These are phyloP conservation scores for Fraxinus velutina DNA, from an alignment of 305 asterid genomes.

Conservation along the genomic window DNA sequence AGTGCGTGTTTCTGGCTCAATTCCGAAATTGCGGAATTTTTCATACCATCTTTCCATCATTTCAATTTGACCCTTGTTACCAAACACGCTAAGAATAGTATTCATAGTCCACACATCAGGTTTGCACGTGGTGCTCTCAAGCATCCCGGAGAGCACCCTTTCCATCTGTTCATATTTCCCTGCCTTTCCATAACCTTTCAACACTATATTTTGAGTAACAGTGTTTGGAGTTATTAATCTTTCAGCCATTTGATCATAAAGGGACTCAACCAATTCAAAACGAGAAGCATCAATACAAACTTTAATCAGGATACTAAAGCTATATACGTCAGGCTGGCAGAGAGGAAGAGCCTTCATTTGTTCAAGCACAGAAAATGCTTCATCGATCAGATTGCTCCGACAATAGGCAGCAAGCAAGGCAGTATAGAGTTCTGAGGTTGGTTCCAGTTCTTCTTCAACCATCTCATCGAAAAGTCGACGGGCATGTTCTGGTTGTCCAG, in stretches of 20 bases:
- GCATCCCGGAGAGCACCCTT: slow-evolving; percentile 67
- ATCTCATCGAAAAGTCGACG: slow-evolving; percentile 68
- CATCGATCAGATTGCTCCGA: slow-evolving; percentile 63
- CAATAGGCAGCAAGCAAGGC: slow-evolving; percentile 74
- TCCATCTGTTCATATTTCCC: slow-evolving; percentile 86
- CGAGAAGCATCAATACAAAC: slow-evolving; percentile 73
- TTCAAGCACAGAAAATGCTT: slow-evolving; percentile 61
- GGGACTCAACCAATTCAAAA: slow-evolving; percentile 66
- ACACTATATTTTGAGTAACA: slow-evolving; percentile 77
- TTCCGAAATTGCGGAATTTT: slow-evolving; percentile 69
- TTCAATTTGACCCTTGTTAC: slow-evolving; percentile 73
- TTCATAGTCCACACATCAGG: slow-evolving; percentile 98
- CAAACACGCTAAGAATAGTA: slow-evolving; percentile 65
- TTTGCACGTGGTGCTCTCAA: slow-evolving; percentile 44
- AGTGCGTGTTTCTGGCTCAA: slow-evolving; percentile 82
- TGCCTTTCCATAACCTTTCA: slow-evolving; percentile 82
- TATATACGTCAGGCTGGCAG: slow-evolving; percentile 87
- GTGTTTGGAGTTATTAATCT: slow-evolving; percentile 66
- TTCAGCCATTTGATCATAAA: slow-evolving; percentile 63
- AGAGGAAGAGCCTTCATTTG: slow-evolving; percentile 63
- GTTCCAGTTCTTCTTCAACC: slow-evolving; percentile 70
- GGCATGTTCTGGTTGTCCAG: slow-evolving; percentile 81
- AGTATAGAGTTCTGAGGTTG: slow-evolving; percentile 70
- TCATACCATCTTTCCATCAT: slow-evolving; percentile 96
- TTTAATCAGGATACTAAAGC: slow-evolving; percentile 76